These are phyloP conservation scores for Gaeumannomyces tritici DNA, from an alignment of 2,329 filamentous ascomycete species.

Conservation along the genomic window DNA sequence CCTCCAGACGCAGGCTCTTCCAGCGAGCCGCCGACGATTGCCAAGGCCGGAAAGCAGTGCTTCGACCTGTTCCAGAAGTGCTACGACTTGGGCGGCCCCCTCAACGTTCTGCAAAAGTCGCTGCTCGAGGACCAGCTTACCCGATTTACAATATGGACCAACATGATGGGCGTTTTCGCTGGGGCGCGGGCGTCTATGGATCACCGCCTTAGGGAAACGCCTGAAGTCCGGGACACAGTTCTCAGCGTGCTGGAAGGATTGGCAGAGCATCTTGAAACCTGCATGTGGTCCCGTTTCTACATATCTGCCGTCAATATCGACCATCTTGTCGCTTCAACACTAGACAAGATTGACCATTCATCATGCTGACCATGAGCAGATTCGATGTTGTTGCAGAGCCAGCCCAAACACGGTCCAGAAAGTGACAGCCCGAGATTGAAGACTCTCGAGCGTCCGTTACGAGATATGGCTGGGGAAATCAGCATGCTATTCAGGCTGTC, in stretches of 20 bases:
- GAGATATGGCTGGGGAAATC: neutral
- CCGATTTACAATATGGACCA: neutral
- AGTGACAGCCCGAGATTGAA: neutral
- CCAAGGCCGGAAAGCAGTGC: neutral
- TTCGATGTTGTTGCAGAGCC: neutral
- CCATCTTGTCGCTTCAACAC: neutral
- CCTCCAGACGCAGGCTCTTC: neutral
- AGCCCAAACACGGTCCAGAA: neutral
- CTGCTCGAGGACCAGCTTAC: neutral
- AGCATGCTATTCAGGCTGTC: neutral
- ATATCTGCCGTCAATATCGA: neutral
- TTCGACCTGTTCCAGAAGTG: neutral
- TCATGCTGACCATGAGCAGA: neutral
- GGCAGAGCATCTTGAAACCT: neutral
- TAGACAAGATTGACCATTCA: neutral
- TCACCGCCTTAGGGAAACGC: neutral
- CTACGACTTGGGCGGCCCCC: neutral
- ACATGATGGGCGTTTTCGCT: neutral
- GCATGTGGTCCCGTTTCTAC: neutral
- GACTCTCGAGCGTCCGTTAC: neutral
- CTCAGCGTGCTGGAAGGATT: neutral
- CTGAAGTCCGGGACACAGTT: neutral
- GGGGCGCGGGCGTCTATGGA: neutral
- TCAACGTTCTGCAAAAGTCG: neutral
- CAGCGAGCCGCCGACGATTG: neutral